Evolutionary conservation across 202 grass and related monocot species (phyloP), one percentile per base, ranked within the genome.

Genomic region (Zoysia matrella): DNA sequence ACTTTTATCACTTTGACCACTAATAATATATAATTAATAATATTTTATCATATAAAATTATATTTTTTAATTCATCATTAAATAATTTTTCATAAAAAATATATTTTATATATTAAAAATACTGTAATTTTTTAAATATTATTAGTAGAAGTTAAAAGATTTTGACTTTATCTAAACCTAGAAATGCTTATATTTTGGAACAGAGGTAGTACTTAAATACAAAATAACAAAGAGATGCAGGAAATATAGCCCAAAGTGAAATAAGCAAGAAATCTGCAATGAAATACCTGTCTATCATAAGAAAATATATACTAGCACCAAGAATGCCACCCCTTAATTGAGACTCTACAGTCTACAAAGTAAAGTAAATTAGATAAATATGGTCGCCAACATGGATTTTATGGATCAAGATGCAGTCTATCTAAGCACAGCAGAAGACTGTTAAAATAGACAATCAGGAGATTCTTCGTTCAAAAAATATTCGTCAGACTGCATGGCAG

Each of bases 201-300:
- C 22, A 0, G 22, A 30, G 22, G 22, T 30, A 30, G 22, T 30
- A 30, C 22, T 30, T 30, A 30, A 30, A 30, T 30, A 30, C 22
- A 30, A 30, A 30, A 30, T 45, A 15, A 75, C n/a, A 9, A 83
- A 83, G 15, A 15, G 18, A 71, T 54, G 52, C 51, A 57, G 49
- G 10, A 56, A 65, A 22, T 87, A 0, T 49, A 64, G 41, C 42
- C 10, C 8, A 60, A 46, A 53, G 69, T 57, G 41, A 47, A 83
- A 70, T 58, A 47, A 18, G 41, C 16, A 71, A 7, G 3, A 63
- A 69, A 73, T 18, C 46, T 69, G 22, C 5, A 69, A 86, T 7
- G 30, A 42, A 73, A 75, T 80, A 98, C 92, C 85, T 97, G 82
- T 97, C 94, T 86, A 97, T 89, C 80, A 97, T 80, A 77, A 94